Conservation (phyloP, 805 yeast genomes). For the Candida andamanensis region DNA sequence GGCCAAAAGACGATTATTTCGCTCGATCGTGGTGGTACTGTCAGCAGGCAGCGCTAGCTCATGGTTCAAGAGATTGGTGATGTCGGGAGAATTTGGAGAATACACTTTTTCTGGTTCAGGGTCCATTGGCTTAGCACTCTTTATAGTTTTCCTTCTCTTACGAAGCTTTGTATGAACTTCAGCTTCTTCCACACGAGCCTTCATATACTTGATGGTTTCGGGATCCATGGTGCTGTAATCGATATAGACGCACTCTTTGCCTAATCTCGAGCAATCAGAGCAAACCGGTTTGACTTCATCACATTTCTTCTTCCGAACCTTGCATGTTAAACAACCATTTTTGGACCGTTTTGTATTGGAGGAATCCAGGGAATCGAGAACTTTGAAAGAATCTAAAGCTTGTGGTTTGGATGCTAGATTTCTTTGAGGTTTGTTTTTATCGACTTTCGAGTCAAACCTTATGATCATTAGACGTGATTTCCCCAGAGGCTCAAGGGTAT, state of each 20-base stretch:
- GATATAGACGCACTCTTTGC: constrained; percentile 45
- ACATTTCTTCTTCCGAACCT: constrained; percentile 57
- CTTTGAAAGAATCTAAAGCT: neutral
- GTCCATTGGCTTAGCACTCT: too few species aligned
- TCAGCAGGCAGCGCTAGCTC: neutral
- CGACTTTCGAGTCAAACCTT: constrained; percentile 16
- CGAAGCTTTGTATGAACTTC: constrained; percentile 41
- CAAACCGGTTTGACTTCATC: constrained; percentile 47
- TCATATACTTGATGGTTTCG: constrained; percentile 31
- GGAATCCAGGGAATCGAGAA: neutral
- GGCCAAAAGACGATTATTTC: too few species aligned
- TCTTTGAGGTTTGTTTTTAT: neutral
- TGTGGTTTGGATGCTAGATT: neutral
- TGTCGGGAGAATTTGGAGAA: constrained; percentile 7
- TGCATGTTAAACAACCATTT: constrained; percentile 67
- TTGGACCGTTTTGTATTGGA: constrained; percentile 23
- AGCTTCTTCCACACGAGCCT: constrained; percentile 29
- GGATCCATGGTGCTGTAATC: constrained; percentile 38
- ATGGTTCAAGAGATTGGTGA: constrained; percentile 3
- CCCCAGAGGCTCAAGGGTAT: neutral
- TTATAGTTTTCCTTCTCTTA: constrained; percentile 22
- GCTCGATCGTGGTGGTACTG: neutral
- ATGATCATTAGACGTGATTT: too few species aligned
- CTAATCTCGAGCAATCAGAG: constrained; percentile 43
- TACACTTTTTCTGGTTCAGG: neutral